A percentile compares a stretch with the other conserved stretches of the same genome.
phyloP scores from a whole-genome alignment of 2,329 filamentous ascomycete genomes.

The Atkinsonella texensis region DNA sequence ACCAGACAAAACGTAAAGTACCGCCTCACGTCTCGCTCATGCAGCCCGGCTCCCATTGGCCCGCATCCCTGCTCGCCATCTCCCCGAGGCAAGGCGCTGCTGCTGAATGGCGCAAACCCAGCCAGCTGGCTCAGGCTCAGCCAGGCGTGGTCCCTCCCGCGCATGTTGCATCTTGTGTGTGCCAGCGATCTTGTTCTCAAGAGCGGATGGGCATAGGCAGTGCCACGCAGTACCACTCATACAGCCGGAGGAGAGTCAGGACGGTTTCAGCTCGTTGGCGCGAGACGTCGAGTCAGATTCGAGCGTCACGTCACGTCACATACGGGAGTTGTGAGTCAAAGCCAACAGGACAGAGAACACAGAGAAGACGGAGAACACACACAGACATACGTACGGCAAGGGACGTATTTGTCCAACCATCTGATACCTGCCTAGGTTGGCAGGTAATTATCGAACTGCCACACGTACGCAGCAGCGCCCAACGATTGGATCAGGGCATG shows the following conservation, averaged over 20 bases:
- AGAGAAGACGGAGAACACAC: too few relatives aligned
- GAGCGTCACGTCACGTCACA: too few relatives aligned
- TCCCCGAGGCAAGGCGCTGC: background rate
- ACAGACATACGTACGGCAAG: too few relatives aligned
- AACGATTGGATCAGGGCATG: background rate
- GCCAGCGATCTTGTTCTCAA: background rate
- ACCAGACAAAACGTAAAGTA: too few relatives aligned
- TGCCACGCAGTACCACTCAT: too few relatives aligned
- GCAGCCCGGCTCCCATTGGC: background rate
- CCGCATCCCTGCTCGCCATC: too few relatives aligned
- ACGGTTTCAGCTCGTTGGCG: background rate
- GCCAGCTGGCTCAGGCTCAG: constrained; percentile 1
- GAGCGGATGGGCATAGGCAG: background rate
- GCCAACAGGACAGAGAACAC: background rate
- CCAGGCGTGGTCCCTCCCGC: background rate
- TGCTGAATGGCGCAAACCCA: background rate
- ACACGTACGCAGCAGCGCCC: background rate
- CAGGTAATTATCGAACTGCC: background rate
- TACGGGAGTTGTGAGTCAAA: too few relatives aligned
- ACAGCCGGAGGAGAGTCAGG: too few relatives aligned
- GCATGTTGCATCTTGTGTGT: background rate
- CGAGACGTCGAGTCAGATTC: too few relatives aligned
- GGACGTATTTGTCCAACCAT: background rate
- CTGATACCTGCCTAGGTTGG: too few relatives aligned
- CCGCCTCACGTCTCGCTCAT: too few relatives aligned